Evolutionary conservation across 805 yeast genomes (phyloP).

Genomic region (Metschnikowia lunata): DNA sequence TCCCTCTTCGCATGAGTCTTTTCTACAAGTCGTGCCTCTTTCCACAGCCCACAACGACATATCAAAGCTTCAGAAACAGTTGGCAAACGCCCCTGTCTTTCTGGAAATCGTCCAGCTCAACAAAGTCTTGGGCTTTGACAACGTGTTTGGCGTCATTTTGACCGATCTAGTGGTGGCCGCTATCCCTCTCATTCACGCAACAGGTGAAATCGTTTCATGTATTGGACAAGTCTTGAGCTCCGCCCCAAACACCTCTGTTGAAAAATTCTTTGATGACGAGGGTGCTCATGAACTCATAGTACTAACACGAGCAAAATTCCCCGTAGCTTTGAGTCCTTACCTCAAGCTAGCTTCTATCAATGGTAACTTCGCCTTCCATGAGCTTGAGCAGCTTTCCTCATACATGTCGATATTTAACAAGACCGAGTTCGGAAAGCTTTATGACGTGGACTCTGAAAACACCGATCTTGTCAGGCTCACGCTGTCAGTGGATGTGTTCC

Average conservation of each 20-base stretch:
- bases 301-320: constrained; percentile 70
- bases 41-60: constrained; percentile 2
- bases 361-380: constrained; percentile 62
- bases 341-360: constrained; percentile 58
- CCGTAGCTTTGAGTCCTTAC: constrained; percentile 58
- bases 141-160: constrained; percentile 46
- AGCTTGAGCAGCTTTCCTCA: constrained; percentile 54
- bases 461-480: constrained; percentile 51
- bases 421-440: constrained; percentile 34
- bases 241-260: constrained; percentile 43
- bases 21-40: constrained; percentile 19
- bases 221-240: constrained; percentile 39
- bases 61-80: constrained; percentile 1
- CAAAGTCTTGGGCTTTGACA: constrained; percentile 44
- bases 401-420: constrained; percentile 50
- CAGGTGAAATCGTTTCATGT: constrained; percentile 41
- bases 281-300: constrained; percentile 42
- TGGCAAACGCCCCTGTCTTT: constrained; percentile 36
- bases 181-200: constrained; percentile 46
- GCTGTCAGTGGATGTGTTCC: constrained; percentile 45
- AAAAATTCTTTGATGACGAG: constrained; percentile 44
- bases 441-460: constrained; percentile 48
- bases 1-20: constrained; percentile 17
- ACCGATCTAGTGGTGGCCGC: constrained; percentile 42
- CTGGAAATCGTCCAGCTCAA: constrained; percentile 39